Conservation (phyloP, 139 green algal genomes). For the Picochlorum sp. region DNA sequence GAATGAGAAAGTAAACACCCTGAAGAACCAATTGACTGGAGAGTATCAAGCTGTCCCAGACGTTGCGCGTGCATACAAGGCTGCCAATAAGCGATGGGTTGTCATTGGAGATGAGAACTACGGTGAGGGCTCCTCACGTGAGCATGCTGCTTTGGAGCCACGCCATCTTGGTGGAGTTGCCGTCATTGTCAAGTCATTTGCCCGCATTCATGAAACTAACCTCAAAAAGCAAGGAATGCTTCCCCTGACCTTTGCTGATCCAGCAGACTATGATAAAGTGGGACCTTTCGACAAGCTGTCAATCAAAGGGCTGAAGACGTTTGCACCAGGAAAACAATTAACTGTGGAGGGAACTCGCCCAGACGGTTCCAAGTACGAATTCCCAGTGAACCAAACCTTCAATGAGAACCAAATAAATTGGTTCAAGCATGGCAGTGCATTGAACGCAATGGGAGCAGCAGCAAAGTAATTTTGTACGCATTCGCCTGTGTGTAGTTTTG, state of each 20-base stretch:
- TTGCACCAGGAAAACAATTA: conserved; percentile 69
- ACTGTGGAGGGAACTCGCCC: conserved; percentile 66
- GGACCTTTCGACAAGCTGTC: conserved; percentile 52
- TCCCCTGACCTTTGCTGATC: conserved; percentile 77
- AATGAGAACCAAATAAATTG: conserved; percentile 92
- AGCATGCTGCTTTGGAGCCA: conserved; percentile 91
- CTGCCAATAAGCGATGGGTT: conserved; percentile 62
- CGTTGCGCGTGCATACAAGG: conserved; percentile 75
- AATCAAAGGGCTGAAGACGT: conserved; percentile 66
- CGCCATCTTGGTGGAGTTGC: conserved; percentile 80
- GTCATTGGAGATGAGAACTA: conserved; percentile 23
- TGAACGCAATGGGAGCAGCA: conserved; percentile 76
- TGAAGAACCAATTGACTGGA: conserved; percentile 53
- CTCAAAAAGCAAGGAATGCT: conserved; percentile 94
- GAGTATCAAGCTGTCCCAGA: conserved; percentile 55
- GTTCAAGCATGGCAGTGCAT: conserved; percentile 80
- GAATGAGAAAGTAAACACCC: conserved; percentile 71
- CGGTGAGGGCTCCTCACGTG: conserved; percentile 69
- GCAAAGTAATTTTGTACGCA: too few species aligned
- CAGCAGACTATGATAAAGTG: conserved; percentile 88
- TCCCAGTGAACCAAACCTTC: conserved; percentile 90
- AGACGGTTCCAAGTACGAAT: conserved; percentile 69
- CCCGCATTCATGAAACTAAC: conserved; percentile 96
- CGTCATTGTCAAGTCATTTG: conserved; percentile 90
- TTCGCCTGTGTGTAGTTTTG: too few species aligned